phyloP scores from a whole-genome alignment of 805 yeast species.

The Jamesozyma lodderae region DNA sequence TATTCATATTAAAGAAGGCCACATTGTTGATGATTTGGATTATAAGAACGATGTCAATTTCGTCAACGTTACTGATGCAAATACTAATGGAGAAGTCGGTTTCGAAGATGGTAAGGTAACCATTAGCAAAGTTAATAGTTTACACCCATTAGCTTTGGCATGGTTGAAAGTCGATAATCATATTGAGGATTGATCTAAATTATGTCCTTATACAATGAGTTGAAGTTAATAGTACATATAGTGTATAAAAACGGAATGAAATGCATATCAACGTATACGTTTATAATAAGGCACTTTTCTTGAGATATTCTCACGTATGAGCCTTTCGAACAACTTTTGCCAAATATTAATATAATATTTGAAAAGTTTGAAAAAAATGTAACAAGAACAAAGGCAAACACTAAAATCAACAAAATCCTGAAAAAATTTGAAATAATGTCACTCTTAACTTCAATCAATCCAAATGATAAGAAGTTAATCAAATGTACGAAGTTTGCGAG shows the following conservation, averaged over 20 bases:
- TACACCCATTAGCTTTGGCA: conserved; percentile 64
- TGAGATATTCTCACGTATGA: too few species aligned
- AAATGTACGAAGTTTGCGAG: conserved; percentile 22
- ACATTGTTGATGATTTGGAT: conserved; percentile 33
- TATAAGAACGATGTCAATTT: conserved; percentile 30
- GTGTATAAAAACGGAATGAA: too few species aligned
- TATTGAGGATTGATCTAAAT: conserved; percentile 5
- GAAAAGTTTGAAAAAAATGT: neutral
- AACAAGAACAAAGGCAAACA: neutral
- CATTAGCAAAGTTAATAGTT: conserved; percentile 34
- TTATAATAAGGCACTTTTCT: too few species aligned
- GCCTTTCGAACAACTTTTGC: too few species aligned
- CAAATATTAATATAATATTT: too few species aligned
- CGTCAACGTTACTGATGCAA: conserved; percentile 8
- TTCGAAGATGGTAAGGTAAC: conserved; percentile 9
- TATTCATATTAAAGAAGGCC: conserved; percentile 68
- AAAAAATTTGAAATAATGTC: too few species aligned
- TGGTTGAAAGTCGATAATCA: conserved; percentile 41
- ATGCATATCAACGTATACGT: too few species aligned
- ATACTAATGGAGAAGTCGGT: conserved; percentile 18
- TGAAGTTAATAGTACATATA: too few species aligned
- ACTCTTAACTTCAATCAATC: too few species aligned
- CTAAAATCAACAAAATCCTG: too few species aligned
- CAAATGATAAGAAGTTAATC: conserved; percentile 6
- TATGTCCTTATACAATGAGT: too few species aligned